These are phyloP conservation scores for Ambrosia hybrid DNA, from an alignment of 140 eudicot genomes.

Conservation along the genomic window DNA sequence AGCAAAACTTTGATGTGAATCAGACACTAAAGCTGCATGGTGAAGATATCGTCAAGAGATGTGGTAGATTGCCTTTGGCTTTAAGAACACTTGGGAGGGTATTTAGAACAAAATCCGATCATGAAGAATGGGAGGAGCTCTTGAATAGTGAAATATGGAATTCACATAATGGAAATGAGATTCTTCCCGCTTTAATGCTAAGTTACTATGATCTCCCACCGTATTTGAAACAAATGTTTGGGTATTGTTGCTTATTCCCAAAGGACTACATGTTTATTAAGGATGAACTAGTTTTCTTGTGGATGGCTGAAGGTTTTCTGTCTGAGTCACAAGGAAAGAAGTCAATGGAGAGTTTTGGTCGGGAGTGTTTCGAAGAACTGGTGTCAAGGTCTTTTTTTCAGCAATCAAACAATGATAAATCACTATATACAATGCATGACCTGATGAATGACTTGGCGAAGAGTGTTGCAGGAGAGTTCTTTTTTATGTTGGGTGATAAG, in stretches of 20 bases:
- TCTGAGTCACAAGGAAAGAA: background rate
- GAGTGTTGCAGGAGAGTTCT: background rate
- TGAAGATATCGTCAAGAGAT: too few relatives aligned
- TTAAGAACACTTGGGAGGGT: too few relatives aligned
- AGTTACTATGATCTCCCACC: background rate
- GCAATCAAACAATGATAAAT: too few relatives aligned
- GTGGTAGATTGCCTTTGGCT: background rate
- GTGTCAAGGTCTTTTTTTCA: too few relatives aligned
- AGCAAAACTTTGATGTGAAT: too few relatives aligned
- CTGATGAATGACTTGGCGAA: background rate
- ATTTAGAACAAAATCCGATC: too few relatives aligned
- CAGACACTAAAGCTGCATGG: too few relatives aligned
- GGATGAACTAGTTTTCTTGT: background rate
- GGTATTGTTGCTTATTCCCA: background rate
- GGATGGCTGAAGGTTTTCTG: slow-evolving; percentile 3
- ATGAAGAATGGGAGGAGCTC: background rate
- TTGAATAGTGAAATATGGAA: background rate
- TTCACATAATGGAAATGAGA: background rate
- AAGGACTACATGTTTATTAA: background rate
- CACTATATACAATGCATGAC: too few relatives aligned
- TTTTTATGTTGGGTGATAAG: slow-evolving; percentile 4
- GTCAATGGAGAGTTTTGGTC: background rate
- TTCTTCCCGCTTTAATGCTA: background rate
- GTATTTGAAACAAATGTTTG: background rate
- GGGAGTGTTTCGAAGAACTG: too few relatives aligned